These are phyloP conservation scores for Fusarium mundagurra DNA, from an alignment of 2,329 filamentous ascomycete genomes.

Conservation along the genomic window DNA sequence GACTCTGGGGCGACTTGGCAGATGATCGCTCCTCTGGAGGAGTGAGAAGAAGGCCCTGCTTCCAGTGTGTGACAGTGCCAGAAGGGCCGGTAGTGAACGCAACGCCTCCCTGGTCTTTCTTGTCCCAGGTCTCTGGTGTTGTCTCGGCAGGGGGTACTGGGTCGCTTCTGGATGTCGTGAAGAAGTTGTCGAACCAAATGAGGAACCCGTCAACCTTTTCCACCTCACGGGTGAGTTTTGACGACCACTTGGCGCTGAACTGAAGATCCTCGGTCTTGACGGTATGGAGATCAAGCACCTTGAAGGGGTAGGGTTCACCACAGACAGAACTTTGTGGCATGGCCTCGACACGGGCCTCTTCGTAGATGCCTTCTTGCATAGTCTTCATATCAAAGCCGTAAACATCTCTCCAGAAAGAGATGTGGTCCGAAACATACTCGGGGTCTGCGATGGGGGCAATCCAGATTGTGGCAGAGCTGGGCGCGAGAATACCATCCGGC, in stretches of 20 bases:
- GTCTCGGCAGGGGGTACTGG: constrained; percentile 60
- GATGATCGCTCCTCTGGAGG: constrained; percentile 65
- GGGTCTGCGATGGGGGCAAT: constrained; percentile 82
- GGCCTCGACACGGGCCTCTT: constrained; percentile 82
- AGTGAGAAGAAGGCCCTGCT: constrained; percentile 80
- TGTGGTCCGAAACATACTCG: constrained; percentile 80
- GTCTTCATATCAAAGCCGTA: constrained; percentile 95
- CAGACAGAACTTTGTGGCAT: constrained; percentile 70
- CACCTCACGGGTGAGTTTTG: constrained; percentile 68
- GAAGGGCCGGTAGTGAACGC: constrained; percentile 89
- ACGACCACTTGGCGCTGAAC: constrained; percentile 76
- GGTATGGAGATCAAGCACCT: constrained; percentile 79
- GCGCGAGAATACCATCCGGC: constrained; percentile 83
- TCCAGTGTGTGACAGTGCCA: constrained; percentile 87
- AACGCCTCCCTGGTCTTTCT: constrained; percentile 68
- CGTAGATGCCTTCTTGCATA: constrained; percentile 85
- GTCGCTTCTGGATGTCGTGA: constrained; percentile 70
- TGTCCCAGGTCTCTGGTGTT: constrained; percentile 71
- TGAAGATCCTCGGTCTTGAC: constrained; percentile 76
- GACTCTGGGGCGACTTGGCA: constrained; percentile 58
- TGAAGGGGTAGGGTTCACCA: constrained; percentile 72
- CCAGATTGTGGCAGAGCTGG: constrained; percentile 84
- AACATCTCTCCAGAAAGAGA: constrained; percentile 89
- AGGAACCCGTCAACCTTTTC: constrained; percentile 85
- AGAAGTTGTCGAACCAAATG: constrained; percentile 96